phyloP scores from a whole-genome alignment of 2,329 filamentous ascomycete species.

The Diaporthe ilicicola region DNA sequence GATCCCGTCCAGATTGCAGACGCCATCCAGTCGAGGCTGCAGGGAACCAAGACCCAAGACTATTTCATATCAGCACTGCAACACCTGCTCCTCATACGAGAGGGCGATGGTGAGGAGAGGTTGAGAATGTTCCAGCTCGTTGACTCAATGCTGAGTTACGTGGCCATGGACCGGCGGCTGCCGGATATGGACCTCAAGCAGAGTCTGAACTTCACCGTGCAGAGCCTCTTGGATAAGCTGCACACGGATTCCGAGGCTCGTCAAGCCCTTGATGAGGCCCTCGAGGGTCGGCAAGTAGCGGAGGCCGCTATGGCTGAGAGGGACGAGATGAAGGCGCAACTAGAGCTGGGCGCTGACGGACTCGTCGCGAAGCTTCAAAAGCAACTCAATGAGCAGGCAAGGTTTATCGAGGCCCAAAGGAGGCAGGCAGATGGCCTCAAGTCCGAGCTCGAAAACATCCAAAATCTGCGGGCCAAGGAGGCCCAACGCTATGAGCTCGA shows the following conservation, averaged over 20 bases:
- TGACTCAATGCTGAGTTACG: conserved; percentile 98
- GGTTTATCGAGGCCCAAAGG: conserved; percentile 87
- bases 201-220: conserved; percentile 96
- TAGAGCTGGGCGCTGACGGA: conserved; percentile 92
- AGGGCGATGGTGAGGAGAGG: conserved; percentile 91
- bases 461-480: conserved; percentile 87
- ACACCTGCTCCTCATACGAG: conserved; percentile 89
- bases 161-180: conserved; percentile 94
- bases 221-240: conserved; percentile 91
- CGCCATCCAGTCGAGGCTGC: conserved; percentile 85
- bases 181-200: conserved; percentile 99
- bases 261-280: conserved; percentile 88
- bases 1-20: conserved; percentile 94
- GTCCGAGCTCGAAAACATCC: conserved; percentile 86
- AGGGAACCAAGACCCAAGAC: conserved; percentile 86
- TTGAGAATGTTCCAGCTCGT: conserved; percentile 97
- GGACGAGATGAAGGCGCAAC: conserved; percentile 89
- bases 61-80: conserved; percentile 97
- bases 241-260: conserved; percentile 96
- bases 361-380: conserved; percentile 91
- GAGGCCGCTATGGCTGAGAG: conserved; percentile 96
- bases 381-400: conserved; percentile 90
- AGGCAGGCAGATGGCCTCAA: conserved; percentile 89
- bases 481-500: conserved; percentile 95
- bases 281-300: conserved; percentile 90